phyloP scores from a whole-genome alignment of 192 early-diverging fungal species.

The Haplosporangium gracile region DNA sequence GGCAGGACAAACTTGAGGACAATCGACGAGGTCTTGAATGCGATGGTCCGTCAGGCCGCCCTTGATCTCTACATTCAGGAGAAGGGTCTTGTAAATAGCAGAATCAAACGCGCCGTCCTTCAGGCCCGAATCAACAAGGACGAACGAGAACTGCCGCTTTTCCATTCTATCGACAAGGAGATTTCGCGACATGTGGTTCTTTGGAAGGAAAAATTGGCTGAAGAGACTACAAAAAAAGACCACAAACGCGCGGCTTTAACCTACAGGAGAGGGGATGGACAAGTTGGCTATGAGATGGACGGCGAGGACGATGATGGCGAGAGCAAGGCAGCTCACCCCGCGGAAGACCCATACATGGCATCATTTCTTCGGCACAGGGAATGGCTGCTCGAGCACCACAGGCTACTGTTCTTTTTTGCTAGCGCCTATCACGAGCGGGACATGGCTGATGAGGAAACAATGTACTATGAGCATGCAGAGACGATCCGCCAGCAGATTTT shows the following conservation, averaged over 20 bases:
- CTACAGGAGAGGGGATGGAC: constrained; percentile 26
- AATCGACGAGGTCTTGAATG: constrained; percentile 67
- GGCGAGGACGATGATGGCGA: constrained; percentile 39
- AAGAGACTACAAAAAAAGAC: neutral
- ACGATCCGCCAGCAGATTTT: constrained; percentile 50
- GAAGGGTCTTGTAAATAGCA: constrained; percentile 25
- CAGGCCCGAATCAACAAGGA: constrained; percentile 29
- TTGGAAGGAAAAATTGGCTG: constrained; percentile 27
- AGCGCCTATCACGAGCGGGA: constrained; percentile 65
- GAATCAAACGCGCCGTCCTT: constrained; percentile 53
- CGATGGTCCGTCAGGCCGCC: constrained; percentile 57
- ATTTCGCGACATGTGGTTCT: constrained; percentile 13
- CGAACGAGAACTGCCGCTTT: constrained; percentile 14
- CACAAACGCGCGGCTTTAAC: neutral
- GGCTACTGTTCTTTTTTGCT: constrained; percentile 71
- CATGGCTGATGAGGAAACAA: constrained; percentile 58
- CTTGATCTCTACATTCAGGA: constrained; percentile 48
- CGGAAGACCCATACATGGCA: constrained; percentile 20
- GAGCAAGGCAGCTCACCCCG: constrained; percentile 5
- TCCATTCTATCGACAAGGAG: constrained; percentile 27
- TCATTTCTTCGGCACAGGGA: constrained; percentile 35
- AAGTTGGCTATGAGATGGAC: neutral
- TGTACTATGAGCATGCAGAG: constrained; percentile 56
- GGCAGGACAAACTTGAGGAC: constrained; percentile 61
- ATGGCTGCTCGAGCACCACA: constrained; percentile 69